Evolutionary conservation across 345 rosid species (phyloP), one percentile per base, ranked within the genome.

Genomic region (Gossypium turneri): DNA sequence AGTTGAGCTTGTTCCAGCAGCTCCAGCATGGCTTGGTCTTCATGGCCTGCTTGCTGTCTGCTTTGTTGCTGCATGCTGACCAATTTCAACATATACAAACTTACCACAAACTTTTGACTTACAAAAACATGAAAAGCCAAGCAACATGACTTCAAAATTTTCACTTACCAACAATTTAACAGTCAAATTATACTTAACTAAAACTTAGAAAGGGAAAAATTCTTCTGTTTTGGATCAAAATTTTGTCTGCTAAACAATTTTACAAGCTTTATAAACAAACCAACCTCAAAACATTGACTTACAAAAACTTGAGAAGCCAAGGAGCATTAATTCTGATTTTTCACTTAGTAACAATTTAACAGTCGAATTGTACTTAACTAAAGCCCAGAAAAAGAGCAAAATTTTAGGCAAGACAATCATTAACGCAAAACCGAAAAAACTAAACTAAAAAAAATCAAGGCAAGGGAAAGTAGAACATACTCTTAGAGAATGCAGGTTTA

Each of bases 191-290:
- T 34, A 34, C 38, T 34, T 34, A 63, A 44, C 15, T 9, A 44
- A 19, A n/a, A 67, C 50, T 10, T 17, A 34, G 17, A 47, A 67
- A 43, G 22, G n/a, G 1, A 34, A 34, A 29, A 20, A 50, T 20
- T 57, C n/a, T 15, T 67, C 70, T 17, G 48, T 58, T 67, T 47
- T 62, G 73, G 61, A 67, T 57, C 72, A 74, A 73, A 51, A 45
- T 44, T 69, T 78, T 44, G 68, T 62, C 89, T 77, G 82, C 82
- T n/a, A 76, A 62, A 55, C 34, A 77, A 51, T 15, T 12, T 70
- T 68, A 4, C 19, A 22, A 70, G 12, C 16, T 58, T 68, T 52
- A 41, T 15, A 25, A 12, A 73, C 22, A 51, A 34, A 34, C 38
- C 38, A 27, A 25, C 48, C 22, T 44, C 41, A 59, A 34, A 58